phyloP scores from a whole-genome alignment of 805 yeast species.

The Teunomyces gatunensis region DNA sequence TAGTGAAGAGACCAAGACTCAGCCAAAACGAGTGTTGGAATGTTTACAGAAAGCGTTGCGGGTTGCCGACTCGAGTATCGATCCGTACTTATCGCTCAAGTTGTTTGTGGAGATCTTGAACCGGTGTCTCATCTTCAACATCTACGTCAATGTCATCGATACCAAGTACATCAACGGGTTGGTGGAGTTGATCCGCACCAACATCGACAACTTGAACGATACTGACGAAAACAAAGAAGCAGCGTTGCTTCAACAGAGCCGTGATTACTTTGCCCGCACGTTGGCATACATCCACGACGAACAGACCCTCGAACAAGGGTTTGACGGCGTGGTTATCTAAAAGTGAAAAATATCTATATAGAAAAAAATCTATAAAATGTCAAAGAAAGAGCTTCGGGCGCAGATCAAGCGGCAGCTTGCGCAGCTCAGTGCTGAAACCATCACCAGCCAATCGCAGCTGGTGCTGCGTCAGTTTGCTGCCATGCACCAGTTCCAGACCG shows the following conservation, averaged over 20 bases:
- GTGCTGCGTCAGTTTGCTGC: conserved; percentile 19
- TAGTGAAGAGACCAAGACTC: conserved; percentile 27
- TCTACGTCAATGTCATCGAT: conserved; percentile 58
- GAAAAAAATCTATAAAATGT: not conserved
- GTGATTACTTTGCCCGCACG: conserved; percentile 60
- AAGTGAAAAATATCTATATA: conserved; percentile 5
- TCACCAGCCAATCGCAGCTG: conserved; percentile 23
- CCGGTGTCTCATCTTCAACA: conserved; percentile 79
- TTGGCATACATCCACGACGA: conserved; percentile 68
- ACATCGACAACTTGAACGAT: conserved; percentile 45
- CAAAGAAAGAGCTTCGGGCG: conserved; percentile 24
- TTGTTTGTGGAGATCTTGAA: conserved; percentile 87
- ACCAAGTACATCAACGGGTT: conserved; percentile 79
- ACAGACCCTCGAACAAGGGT: conserved; percentile 66
- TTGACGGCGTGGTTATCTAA: conserved; percentile 43
- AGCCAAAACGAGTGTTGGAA: conserved; percentile 72
- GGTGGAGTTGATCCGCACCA: conserved; percentile 74
- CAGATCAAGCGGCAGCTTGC: conserved; percentile 20
- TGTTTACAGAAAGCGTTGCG: conserved; percentile 85
- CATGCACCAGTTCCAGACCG: conserved; percentile 37
- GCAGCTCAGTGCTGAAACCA: conserved; percentile 12
- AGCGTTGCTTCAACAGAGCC: conserved; percentile 26
- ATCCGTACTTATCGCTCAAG: conserved; percentile 66
- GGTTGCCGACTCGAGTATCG: conserved; percentile 94
- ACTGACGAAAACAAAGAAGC: conserved; percentile 28